Conservation (phyloP, 306 rosid genomes). For the Cucurbita moschata region DNA sequence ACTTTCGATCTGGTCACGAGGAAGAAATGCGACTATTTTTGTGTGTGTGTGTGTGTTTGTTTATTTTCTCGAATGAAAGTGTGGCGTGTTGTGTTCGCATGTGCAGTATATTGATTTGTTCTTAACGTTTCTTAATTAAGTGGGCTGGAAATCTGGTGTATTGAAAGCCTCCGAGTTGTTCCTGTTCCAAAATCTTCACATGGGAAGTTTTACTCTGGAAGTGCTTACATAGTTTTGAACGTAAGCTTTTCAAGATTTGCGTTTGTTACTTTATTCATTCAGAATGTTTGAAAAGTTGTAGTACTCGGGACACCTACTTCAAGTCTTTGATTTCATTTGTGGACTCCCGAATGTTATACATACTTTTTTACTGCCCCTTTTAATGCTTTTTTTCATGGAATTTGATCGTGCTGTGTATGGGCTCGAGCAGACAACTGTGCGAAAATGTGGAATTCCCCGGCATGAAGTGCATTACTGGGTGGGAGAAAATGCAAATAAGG, state of each 20-base stretch:
- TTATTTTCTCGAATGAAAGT: not conserved
- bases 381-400: not conserved
- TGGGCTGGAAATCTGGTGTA: slow-evolving; percentile 89
- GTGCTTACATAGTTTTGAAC: slow-evolving; percentile 66
- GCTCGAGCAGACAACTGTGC: slow-evolving; percentile 48
- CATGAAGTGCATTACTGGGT: slow-evolving; percentile 86
- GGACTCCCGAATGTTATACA: not conserved
- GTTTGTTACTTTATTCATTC: not conserved
- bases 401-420: slow-evolving; percentile 20
- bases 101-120: slow-evolving; percentile 5
- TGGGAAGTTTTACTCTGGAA: slow-evolving; percentile 72
- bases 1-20: not conserved
- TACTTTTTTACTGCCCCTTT: not conserved
- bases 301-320: not conserved
- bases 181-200: slow-evolving; percentile 44
- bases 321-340: not conserved
- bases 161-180: slow-evolving; percentile 59
- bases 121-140: slow-evolving; percentile 43
- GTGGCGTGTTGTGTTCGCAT: not conserved
- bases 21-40: not conserved
- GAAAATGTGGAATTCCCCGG: slow-evolving; percentile 47
- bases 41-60: not conserved
- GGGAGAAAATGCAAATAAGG: slow-evolving; percentile 27
- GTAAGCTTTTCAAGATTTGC: slow-evolving; percentile 30
- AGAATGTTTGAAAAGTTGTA: not conserved